phyloP scores from a whole-genome alignment of 345 rosid genomes.

The Litchi chinensis region DNA sequence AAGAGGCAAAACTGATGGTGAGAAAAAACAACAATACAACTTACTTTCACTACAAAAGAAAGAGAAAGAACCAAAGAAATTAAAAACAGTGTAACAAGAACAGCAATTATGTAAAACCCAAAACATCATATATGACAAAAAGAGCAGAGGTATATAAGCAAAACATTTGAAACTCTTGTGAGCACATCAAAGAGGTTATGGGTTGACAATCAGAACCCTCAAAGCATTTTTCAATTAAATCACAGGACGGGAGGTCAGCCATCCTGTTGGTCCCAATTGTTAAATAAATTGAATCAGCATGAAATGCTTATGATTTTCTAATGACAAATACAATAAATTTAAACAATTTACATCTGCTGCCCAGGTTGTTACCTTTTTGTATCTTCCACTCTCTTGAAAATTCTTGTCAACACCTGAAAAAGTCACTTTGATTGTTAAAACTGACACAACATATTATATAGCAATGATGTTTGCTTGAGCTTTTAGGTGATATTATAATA shows the following conservation, averaged over 20 bases:
- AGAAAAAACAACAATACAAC: background rate
- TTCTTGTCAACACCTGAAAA: slow-evolving; percentile 33
- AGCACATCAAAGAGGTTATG: background rate
- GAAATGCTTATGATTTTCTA: slow-evolving; percentile 10
- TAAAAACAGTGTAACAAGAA: background rate
- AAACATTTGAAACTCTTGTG: background rate
- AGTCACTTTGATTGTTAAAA: slow-evolving; percentile 3
- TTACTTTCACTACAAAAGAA: background rate
- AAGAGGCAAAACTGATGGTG: background rate
- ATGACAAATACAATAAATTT: background rate
- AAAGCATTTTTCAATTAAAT: slow-evolving; percentile 1
- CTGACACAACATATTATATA: background rate
- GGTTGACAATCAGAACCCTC: background rate
- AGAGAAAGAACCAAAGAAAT: background rate
- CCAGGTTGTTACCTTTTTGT: slow-evolving; percentile 41
- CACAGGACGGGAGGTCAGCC: background rate
- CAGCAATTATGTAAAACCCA: background rate
- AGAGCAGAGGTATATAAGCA: too few relatives aligned
- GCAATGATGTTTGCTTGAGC: background rate
- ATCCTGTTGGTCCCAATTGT: background rate
- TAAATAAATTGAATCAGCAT: background rate
- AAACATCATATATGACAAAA: too few relatives aligned
- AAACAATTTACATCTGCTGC: background rate
- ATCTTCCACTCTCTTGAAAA: slow-evolving; percentile 35
- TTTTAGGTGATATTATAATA: slow-evolving; percentile 1